phyloP scores from a whole-genome alignment of 345 rosid species.

The Rhodomyrtus tomentosa region DNA sequence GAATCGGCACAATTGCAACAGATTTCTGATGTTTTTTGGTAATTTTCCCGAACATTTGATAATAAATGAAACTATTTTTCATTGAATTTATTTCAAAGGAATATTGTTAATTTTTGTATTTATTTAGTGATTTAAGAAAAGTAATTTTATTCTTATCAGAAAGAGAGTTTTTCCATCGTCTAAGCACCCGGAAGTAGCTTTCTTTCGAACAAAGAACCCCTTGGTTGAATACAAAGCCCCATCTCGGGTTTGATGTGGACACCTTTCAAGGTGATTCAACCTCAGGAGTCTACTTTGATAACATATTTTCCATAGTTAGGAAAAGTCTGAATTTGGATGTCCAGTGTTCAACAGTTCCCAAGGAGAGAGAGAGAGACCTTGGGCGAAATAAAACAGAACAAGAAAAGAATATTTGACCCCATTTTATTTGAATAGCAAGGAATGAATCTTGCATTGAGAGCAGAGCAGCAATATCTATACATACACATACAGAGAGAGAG shows the following conservation, averaged over 20 bases:
- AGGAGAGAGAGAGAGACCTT: neutral
- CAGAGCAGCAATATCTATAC: neutral
- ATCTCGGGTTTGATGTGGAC: neutral
- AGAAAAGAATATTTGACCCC: neutral
- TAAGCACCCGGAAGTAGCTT: neutral
- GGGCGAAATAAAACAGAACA: neutral
- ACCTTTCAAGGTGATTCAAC: neutral
- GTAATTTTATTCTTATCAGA: rapidly evolving
- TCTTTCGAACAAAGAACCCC: neutral
- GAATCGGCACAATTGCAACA: too few relatives aligned
- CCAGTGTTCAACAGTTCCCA: neutral
- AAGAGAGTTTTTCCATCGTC: neutral
- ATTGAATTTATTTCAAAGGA: neutral
- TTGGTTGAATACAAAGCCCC: neutral
- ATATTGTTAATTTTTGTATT: neutral
- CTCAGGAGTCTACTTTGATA: neutral
- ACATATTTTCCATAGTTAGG: neutral
- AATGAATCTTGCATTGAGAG: neutral
- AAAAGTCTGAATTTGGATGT: neutral
- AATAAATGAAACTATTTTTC: neutral
- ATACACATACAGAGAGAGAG: neutral
- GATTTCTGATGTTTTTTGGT: too few relatives aligned
- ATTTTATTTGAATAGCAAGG: neutral
- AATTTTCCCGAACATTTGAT: too few relatives aligned
- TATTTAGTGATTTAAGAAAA: neutral